Evolutionary conservation across 495 filamentous ascomycete species (phyloP).

Genomic region (Trichoderma erinaceum): DNA sequence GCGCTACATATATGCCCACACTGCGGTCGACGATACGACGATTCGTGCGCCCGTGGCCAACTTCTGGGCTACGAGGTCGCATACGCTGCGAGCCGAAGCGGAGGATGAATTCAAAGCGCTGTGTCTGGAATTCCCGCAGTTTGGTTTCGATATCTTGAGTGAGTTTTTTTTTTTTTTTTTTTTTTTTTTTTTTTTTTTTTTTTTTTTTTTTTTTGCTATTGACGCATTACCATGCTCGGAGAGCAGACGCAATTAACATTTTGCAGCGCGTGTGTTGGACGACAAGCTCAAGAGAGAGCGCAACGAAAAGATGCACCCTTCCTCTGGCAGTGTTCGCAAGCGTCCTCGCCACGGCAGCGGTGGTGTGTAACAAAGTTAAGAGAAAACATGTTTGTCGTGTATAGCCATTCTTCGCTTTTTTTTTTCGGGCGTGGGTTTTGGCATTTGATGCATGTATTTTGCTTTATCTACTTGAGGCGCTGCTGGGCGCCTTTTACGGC

Average conservation of each 20-base stretch:
- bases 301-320: constrained; percentile 48
- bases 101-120: constrained; percentile 73
- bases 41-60: constrained; percentile 80
- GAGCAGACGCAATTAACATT: constrained; percentile 16
- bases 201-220: background rate
- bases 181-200: no score
- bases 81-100: constrained; percentile 75
- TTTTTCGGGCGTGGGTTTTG: background rate
- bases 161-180: no score
- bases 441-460: background rate
- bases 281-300: constrained; percentile 53
- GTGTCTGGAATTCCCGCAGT: constrained; percentile 85
- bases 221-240: background rate
- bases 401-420: background rate
- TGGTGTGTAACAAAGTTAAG: background rate
- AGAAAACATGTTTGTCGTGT: background rate
- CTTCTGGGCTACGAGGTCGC: constrained; percentile 80
- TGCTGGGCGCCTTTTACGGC: no score
- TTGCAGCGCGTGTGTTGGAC: constrained; percentile 49
- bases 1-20: constrained; percentile 80
- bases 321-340: constrained; percentile 43
- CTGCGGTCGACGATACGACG: constrained; percentile 56
- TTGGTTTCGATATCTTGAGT: constrained; percentile 84
- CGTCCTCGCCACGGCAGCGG: constrained; percentile 42
- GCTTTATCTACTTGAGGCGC: background rate